Evolutionary conservation across 139 green algal species (phyloP), one percentile per base, ranked within the genome.

Genomic region (Chlamydomonas incerta): DNA sequence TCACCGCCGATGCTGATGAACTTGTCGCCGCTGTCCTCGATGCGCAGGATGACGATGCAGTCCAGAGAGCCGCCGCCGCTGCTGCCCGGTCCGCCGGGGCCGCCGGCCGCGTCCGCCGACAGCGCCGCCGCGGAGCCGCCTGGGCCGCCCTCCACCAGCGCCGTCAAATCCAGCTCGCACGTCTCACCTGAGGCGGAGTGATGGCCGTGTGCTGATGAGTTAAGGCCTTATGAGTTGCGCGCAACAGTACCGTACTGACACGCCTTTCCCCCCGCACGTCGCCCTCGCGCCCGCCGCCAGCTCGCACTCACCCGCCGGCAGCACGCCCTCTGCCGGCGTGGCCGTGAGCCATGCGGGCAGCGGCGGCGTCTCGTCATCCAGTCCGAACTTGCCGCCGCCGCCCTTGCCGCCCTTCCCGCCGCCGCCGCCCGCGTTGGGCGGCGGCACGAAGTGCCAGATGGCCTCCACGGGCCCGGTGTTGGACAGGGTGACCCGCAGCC

Each of bases 21-120:
- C 31, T 92, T 92, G 87, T 97, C 94, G 33, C 90, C 88, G n/a
- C 90, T 90, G 68, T 92, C 89, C 70, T 94, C 92, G 10, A 96
- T 67, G 15, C 89, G 80, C 60, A 97, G 76, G 31, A 97, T 93
- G 60, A 94, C 77, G n/a, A 97, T 93, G 14, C 85, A 79, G 20
- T 97, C 94, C 76, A 97, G 81, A 5, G 77, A 46, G 0, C 50
- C 63, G 41, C 41, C 41, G 41, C 41, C 41, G 6, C 41, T 50
- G 41, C 41, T 11, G 83, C 79, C 52, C 46, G 11, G 2, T 69
- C 47, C 29, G 69, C 37, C 4, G 66, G 52, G 9, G 72, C 46
- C 15, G 67, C 29, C 0, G 77, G 18, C 10, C 58, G 57, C 60
- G 60, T 23, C 71, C 47, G 72, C 67, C n/a, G 66, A 58, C 28